Evolutionary conservation across 768 basidiomycete species (phyloP), one percentile per base, ranked within the genome.

Genomic region (Vishniacozyma victoriae): DNA sequence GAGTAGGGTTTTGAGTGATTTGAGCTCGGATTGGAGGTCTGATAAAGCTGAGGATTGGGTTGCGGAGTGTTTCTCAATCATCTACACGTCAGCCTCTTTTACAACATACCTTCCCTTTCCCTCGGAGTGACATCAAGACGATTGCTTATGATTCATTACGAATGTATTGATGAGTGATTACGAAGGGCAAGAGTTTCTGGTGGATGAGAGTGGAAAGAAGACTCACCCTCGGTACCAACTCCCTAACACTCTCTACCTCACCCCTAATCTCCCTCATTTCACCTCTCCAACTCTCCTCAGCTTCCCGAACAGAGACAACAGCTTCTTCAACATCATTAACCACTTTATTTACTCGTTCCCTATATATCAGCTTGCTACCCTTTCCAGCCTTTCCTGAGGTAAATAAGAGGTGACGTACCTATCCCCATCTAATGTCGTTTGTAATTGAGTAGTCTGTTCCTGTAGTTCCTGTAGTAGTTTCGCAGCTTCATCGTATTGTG

Each of bases 31-130:
- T 60, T 95, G 91, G 12, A 97, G 77, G 60, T 96, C 93, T 44
- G 78, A 74, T 13, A 96, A 77, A 1, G 89, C 87, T 51, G 85
- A 82, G 18, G 81, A 79, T 71, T 95, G 90, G 13, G 80, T 78
- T 46, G 88, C 84, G 68, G 89, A 87, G 67, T 85, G 87, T 74
- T 87, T 91, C 47, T 95, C 88, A 44, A 95, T 84, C 86, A 96
- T 87, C 92, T 97, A 44, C 31, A 13, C 39, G 49, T 3, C 15
- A n/a, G n/a, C 16, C 25, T 43, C 20, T 33, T 9, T 33, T 33
- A 50, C 35, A 46, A 39, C 26, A 33, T 9, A 20, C 15, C 38
- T 36, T 6, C 38, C 31, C 5, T 4, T 46, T 37, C 19, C 6
- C 35, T 20, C n/a, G 15, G 5, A 12, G 25, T n/a, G 16, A 16